Evolutionary conservation across 192 early-diverging fungal genomes (phyloP), one percentile per base, ranked within the genome.

Genomic region (Backusella luteola): DNA sequence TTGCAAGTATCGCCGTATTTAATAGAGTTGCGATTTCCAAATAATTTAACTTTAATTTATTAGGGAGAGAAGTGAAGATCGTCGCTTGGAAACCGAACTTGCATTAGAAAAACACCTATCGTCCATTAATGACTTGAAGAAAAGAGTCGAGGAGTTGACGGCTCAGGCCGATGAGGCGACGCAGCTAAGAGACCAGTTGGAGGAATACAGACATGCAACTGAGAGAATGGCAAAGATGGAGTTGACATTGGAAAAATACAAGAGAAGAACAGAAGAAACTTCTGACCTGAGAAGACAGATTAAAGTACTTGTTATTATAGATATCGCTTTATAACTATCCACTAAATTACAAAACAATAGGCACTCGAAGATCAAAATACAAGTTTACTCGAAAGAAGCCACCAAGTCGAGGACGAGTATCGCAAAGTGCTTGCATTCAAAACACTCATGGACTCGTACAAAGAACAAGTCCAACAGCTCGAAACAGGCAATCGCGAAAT

Each of bases 191-290:
- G 97, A 98, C 77, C 91, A 99, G 79, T 77, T 99, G 38, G 94
- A 96, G 67, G 97, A 98, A 81, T 94, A 96, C 78, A 87, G 90
- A 67, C 95, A 96, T 79, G 88, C 93, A 1, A 94, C 93, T 21
- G 97, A 98, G 67, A 93, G 92, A 71, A 86, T 97, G 41, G 91
- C 93, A 83, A 97, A 96, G 85, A 89, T 94, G 12, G 98, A 99
- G 79, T 94, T 93, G n/a, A 89, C 96, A 23, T 88, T 97, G 74
- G 97, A 98, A 78, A 98, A 97, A 82, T 99, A 97, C 85, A 98
- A 96, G 79, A 94, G 95, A 82, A 94, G 96, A 73, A 87, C 96
- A 4, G 97, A 98, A 71, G 96, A 98, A 71, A 90, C 86, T 32
- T 88, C 87, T 1, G 96, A 98, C 66, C 71, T 97, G 66, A 88